Percentiles rank a stretch among this genome's conserved stretches.
phyloP scores from a whole-genome alignment of 1,139 yeast genomes.

The Saccharomyces hybrid region DNA sequence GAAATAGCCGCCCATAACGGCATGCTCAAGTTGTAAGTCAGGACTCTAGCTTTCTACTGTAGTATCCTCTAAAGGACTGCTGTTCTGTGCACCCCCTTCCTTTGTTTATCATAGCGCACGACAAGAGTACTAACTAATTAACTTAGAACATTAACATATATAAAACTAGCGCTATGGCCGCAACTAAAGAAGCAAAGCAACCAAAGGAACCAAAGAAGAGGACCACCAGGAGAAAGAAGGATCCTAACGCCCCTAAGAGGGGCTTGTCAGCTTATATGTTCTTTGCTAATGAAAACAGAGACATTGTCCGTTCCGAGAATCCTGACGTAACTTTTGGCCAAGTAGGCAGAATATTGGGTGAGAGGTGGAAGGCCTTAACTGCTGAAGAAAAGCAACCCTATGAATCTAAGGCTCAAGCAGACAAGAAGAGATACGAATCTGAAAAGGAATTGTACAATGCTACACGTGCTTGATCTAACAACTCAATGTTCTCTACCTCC shows the following conservation, averaged over 20 bases:
- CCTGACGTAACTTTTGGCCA: conserved; percentile 92
- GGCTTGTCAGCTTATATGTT: conserved; percentile 97
- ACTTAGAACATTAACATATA: neutral
- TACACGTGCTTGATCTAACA: conserved; percentile 25
- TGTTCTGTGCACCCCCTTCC: neutral
- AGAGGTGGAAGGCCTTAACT: conserved; percentile 86
- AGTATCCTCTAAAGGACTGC: neutral
- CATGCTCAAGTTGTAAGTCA: neutral
- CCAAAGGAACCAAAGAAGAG: conserved; percentile 27
- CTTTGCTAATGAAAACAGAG: conserved; percentile 97
- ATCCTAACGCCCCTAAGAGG: conserved; percentile 99
- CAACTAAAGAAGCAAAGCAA: conserved; percentile 29
- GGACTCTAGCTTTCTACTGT: neutral
- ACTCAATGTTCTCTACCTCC: neutral
- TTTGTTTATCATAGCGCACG: neutral
- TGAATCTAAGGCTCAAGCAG: conserved; percentile 88
- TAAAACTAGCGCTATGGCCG: conserved; percentile 32
- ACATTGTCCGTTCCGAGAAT: conserved; percentile 86
- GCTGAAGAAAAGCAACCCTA: conserved; percentile 81
- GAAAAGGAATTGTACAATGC: conserved; percentile 85
- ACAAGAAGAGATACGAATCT: conserved; percentile 94
- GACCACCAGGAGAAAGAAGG: conserved; percentile 39
- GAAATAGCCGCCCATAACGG: neutral
- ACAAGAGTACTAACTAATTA: neutral
- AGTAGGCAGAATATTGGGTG: conserved; percentile 88